Percentiles rank a stretch among this genome's conserved stretches.
Evolutionary conservation across 2,329 filamentous ascomycete species (phyloP).

Genomic region (Phialemoniopsis sp.): DNA sequence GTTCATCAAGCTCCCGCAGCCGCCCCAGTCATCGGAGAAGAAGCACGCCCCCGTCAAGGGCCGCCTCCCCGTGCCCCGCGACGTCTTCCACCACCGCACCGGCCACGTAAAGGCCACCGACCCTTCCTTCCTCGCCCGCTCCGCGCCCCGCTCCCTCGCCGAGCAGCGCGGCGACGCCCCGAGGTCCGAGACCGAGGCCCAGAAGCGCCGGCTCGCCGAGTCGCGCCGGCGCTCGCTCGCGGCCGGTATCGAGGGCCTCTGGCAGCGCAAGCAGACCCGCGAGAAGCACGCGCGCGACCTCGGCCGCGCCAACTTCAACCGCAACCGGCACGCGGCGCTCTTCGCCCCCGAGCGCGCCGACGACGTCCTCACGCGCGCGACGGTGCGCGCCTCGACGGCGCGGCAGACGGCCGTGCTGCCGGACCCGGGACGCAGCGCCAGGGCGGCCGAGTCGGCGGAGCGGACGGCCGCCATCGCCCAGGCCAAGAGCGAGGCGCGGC

Average conservation of each 20-base stretch:
- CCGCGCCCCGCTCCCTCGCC: conserved; percentile 49
- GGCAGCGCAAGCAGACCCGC: conserved; percentile 54
- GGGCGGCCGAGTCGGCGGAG: conserved; percentile 37
- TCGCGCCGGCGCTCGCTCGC: conserved; percentile 68
- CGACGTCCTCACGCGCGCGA: conserved; percentile 70
- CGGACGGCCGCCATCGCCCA: conserved; percentile 38
- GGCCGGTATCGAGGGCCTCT: conserved; percentile 66
- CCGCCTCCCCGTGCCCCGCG: conserved; percentile 75
- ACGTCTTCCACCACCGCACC: conserved; percentile 60
- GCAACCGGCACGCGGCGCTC: conserved; percentile 43
- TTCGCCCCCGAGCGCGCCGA: conserved; percentile 67
- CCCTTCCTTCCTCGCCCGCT: conserved; percentile 54
- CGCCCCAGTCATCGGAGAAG: conserved; percentile 63
- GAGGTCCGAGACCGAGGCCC: conserved; percentile 38
- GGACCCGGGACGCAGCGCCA: conserved; percentile 59
- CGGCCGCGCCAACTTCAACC: conserved; percentile 16
- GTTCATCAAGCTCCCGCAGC: conserved; percentile 77
- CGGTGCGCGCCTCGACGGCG: conserved; percentile 49
- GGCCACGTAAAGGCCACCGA: conserved; percentile 55
- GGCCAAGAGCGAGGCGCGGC: conserved; percentile 54
- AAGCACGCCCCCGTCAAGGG: conserved; percentile 59
- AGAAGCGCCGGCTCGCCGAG: conserved; percentile 71
- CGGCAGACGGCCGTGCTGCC: conserved; percentile 46
- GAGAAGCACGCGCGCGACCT: conserved; percentile 24
- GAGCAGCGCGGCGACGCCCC: conserved; percentile 28